Evolutionary conservation across 306 rosid genomes (phyloP), one percentile per base, ranked within the genome.

Genomic region (Arachis stenosperma): DNA sequence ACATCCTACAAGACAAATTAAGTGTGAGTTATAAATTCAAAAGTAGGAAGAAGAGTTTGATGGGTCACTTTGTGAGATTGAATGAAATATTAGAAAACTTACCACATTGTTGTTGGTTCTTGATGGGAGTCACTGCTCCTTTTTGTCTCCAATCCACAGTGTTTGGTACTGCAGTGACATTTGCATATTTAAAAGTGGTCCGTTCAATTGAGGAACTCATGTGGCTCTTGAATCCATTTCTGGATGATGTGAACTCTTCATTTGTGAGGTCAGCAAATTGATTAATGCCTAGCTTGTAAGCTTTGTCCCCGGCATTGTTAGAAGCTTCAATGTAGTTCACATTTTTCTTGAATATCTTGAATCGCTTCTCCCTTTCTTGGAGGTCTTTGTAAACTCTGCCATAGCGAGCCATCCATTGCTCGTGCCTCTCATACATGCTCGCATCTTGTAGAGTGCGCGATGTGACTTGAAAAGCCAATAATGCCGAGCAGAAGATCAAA

Each of bases 61-160:
- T 8, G 43, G 11, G 30, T 51, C 6, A 22, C 11, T 7, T 9
- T 27, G 2, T 41, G 33, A 13, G 44, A 13, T n/a, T 65, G 14
- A n/a, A 50, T 37, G 14, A 14, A 37, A 17, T 17, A 67, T 46
- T 2, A 48, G 0, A 42, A 52, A 12, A 39, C 69, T 57, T 75
- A 80, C 85, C 89, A n/a, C 87, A 83, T 0, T n/a, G 30, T 17
- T 85, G 87, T 71, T 81, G 85, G 51, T 84, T 67, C 59, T 84
- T 84, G 44, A 80, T 33, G 8, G 85, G 85, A 17, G 84, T 84
- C 2, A 84, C 83, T 1, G 78, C 87, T 44, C 85, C 83, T 59
- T 77, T 74, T 12, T 66, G 46, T 11, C 87, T 80, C 87, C 84
- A 84, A 40, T 85, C 86, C 37, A 82, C 40, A 0, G 78, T 2